Evolutionary conservation across 2,329 filamentous ascomycete species (phyloP).

Genomic region (Zymoseptoria crescenta): DNA sequence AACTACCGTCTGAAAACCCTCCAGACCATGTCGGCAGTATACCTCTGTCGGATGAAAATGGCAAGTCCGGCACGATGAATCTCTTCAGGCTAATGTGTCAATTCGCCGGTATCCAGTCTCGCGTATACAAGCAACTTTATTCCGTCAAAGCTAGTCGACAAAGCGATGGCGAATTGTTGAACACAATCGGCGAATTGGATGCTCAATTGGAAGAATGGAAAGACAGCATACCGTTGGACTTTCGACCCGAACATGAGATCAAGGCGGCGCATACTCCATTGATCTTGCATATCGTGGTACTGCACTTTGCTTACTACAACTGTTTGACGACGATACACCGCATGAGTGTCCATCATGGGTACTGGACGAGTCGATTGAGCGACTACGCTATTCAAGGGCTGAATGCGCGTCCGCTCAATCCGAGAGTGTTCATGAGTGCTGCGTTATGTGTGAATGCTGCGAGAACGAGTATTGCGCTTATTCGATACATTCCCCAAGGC

Average conservation of each 20-base stretch:
- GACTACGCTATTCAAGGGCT: slow-evolving; percentile 93
- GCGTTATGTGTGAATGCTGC: slow-evolving; percentile 88
- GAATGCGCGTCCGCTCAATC: slow-evolving; percentile 84
- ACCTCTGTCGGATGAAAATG: slow-evolving; percentile 54
- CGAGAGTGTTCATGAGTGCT: slow-evolving; percentile 87
- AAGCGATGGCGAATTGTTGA: slow-evolving; percentile 83
- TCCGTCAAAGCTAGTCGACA: slow-evolving; percentile 87
- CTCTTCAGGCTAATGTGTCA: slow-evolving; percentile 89
- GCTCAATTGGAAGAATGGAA: slow-evolving; percentile 84
- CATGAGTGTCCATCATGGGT: slow-evolving; percentile 96
- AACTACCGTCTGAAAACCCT: slow-evolving; percentile 84
- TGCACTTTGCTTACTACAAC: slow-evolving; percentile 97
- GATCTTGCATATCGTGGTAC: slow-evolving; percentile 86
- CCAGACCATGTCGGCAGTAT: slow-evolving; percentile 92
- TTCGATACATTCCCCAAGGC: slow-evolving; percentile 93
- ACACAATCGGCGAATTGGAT: slow-evolving; percentile 92
- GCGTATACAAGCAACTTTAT: slow-evolving; percentile 88
- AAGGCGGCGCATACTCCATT: slow-evolving; percentile 84
- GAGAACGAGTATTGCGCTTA: slow-evolving; percentile 80
- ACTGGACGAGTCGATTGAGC: slow-evolving; percentile 91
- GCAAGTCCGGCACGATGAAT: slow-evolving; percentile 89
- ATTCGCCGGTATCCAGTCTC: slow-evolving; percentile 84
- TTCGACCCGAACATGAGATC: slow-evolving; percentile 95
- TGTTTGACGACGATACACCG: slow-evolving; percentile 95
- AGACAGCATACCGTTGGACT: slow-evolving; percentile 87